phyloP scores from a whole-genome alignment of 2,329 filamentous ascomycete genomes.

The Helotiales sp. region DNA sequence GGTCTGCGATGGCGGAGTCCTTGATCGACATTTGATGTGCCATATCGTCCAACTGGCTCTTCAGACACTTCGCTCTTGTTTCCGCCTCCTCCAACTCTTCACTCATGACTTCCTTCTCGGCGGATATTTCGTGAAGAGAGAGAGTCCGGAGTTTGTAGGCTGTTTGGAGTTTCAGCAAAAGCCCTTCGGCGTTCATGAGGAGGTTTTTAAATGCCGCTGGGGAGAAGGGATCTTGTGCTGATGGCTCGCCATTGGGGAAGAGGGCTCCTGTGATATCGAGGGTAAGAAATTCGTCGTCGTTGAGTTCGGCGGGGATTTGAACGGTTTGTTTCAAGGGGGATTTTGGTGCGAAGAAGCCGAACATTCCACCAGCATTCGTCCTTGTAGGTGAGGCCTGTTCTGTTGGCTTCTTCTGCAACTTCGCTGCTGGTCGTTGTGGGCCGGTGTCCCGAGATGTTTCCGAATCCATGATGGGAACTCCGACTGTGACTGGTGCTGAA shows the following conservation, averaged over 20 bases:
- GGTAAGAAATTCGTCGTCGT: constrained; percentile 59
- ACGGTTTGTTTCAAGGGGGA: constrained; percentile 32
- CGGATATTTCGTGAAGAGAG: constrained; percentile 55
- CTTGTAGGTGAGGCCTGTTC: constrained; percentile 25
- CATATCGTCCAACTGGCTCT: constrained; percentile 65
- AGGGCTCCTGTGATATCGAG: constrained; percentile 61
- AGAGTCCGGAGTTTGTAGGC: constrained; percentile 61
- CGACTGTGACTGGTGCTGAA: constrained; percentile 35
- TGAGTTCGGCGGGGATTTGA: constrained; percentile 34
- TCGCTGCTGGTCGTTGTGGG: constrained; percentile 25
- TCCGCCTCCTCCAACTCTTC: constrained; percentile 63
- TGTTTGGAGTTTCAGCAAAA: constrained; percentile 60
- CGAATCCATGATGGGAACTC: constrained; percentile 30
- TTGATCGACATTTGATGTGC: constrained; percentile 58
- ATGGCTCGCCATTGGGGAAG: constrained; percentile 52
- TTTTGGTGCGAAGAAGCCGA: constrained; percentile 37
- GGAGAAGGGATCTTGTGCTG: constrained; percentile 57
- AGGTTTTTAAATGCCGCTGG: constrained; percentile 65
- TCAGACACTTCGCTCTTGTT: constrained; percentile 58
- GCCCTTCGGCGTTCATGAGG: constrained; percentile 60
- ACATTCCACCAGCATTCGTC: constrained; percentile 17
- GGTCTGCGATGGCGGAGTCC: constrained; percentile 54
- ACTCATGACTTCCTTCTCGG: constrained; percentile 57
- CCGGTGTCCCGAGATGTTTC: constrained; percentile 27
- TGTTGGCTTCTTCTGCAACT: constrained; percentile 33